phyloP scores from a whole-genome alignment of 2,329 filamentous ascomycete genomes.

The Beauveria asiatica region DNA sequence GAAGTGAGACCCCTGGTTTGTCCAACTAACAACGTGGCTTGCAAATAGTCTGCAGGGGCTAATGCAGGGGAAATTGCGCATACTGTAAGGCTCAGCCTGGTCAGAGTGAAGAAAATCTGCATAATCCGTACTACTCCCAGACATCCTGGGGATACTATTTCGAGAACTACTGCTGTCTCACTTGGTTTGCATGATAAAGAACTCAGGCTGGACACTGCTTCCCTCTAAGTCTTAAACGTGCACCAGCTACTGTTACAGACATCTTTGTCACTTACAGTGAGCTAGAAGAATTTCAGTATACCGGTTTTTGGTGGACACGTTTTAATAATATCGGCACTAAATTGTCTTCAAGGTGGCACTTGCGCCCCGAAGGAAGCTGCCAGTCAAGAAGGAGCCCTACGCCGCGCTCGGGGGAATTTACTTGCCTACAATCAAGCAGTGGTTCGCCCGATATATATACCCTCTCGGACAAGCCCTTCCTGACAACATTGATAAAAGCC shows the following conservation, averaged over 20 bases:
- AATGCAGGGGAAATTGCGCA: constrained; percentile 8
- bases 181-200: not conserved
- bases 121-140: too few species aligned
- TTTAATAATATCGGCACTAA: not conserved
- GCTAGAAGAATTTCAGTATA: too few species aligned
- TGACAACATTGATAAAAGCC: not conserved
- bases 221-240: not conserved
- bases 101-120: too few species aligned
- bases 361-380: not conserved
- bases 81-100: not conserved
- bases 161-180: not conserved
- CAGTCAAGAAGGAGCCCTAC: not conserved
- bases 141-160: too few species aligned
- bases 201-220: not conserved
- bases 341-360: not conserved
- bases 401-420: not conserved
- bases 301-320: too few species aligned
- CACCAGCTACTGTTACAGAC: not conserved
- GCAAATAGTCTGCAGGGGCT: constrained; percentile 3
- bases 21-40: constrained; percentile 1
- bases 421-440: not conserved
- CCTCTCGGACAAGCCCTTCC: not conserved
- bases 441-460: not conserved
- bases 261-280: not conserved
- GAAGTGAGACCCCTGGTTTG: not conserved